These are phyloP conservation scores for Komagataella populi DNA, from an alignment of 805 yeast species.

Conservation along the genomic window DNA sequence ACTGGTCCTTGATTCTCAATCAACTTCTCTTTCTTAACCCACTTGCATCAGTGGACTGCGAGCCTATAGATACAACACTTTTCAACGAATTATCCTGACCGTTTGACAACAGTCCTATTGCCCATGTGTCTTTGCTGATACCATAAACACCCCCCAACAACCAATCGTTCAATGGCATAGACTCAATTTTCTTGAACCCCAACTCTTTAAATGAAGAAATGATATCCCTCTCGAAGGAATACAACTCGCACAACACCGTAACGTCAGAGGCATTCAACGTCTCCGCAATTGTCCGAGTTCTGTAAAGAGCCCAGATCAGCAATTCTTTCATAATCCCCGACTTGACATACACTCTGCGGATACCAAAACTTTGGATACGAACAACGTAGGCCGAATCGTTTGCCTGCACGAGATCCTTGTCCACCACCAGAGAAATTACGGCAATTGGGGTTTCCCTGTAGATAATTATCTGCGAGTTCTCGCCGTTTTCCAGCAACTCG, in stretches of 20 bases:
- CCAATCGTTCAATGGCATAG: neutral
- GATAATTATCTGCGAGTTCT: slow-evolving; percentile 39
- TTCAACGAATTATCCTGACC: neutral
- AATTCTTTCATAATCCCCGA: slow-evolving; percentile 55
- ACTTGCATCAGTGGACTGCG: neutral
- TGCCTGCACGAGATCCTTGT: slow-evolving; percentile 21
- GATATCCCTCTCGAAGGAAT: slow-evolving; percentile 31
- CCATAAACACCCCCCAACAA: neutral
- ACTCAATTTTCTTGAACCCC: neutral
- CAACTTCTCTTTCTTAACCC: neutral
- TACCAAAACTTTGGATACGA: slow-evolving; percentile 42
- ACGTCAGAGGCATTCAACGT: slow-evolving; percentile 11
- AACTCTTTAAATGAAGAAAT: neutral
- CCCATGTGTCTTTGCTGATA: neutral
- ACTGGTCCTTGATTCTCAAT: too few relatives aligned
- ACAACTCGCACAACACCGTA: slow-evolving; percentile 30
- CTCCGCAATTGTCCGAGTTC: slow-evolving; percentile 27
- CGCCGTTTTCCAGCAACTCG: slow-evolving; percentile 21
- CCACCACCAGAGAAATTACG: slow-evolving; percentile 27
- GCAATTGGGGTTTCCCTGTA: slow-evolving; percentile 70
- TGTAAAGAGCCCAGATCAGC: slow-evolving; percentile 42
- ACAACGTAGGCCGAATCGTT: slow-evolving; percentile 30
- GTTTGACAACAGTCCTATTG: neutral
- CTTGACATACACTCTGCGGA: slow-evolving; percentile 52
- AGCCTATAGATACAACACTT: neutral